Percentiles rank a stretch among this genome's conserved stretches.
Evolutionary conservation across 257 asterid genomes (phyloP).

Genomic region (Galeopsis tetrahit): DNA sequence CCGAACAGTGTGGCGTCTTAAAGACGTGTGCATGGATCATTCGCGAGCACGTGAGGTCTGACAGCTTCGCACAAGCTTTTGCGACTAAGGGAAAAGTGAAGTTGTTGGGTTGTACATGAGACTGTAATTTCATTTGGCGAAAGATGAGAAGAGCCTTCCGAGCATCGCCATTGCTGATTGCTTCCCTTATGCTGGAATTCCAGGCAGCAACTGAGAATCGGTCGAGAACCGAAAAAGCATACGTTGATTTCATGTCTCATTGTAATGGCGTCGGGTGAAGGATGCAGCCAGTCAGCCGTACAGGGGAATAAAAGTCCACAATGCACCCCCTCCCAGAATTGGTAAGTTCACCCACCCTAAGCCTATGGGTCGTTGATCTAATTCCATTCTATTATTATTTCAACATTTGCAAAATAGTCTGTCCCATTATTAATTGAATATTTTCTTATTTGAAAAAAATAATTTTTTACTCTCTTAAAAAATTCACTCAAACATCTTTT

Average conservation of each 20-base stretch:
- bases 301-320: not conserved
- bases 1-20: constrained; percentile 47
- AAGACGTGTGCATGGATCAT: constrained; percentile 49
- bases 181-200: constrained; percentile 53
- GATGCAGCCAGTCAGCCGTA: not conserved
- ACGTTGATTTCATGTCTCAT: constrained; percentile 28
- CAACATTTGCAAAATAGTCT: too few relatives aligned
- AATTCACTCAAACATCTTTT: too few relatives aligned
- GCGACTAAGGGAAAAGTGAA: constrained; percentile 63
- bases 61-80: constrained; percentile 67
- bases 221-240: constrained; percentile 21
- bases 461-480: too few relatives aligned
- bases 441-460: too few relatives aligned
- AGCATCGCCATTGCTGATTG: constrained; percentile 43
- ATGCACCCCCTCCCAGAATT: too few relatives aligned
- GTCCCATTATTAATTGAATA: too few relatives aligned
- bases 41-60: constrained; percentile 42
- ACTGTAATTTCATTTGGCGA: constrained; percentile 50
- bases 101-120: constrained; percentile 49
- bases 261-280: not conserved
- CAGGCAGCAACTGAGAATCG: constrained; percentile 44
- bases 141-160: constrained; percentile 54
- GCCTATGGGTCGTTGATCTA: too few relatives aligned
- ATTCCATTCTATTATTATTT: too few relatives aligned
- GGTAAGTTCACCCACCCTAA: too few relatives aligned